Conservation (phyloP, 1,139 yeast species). For the Debaryomycetaceae sp. region DNA sequence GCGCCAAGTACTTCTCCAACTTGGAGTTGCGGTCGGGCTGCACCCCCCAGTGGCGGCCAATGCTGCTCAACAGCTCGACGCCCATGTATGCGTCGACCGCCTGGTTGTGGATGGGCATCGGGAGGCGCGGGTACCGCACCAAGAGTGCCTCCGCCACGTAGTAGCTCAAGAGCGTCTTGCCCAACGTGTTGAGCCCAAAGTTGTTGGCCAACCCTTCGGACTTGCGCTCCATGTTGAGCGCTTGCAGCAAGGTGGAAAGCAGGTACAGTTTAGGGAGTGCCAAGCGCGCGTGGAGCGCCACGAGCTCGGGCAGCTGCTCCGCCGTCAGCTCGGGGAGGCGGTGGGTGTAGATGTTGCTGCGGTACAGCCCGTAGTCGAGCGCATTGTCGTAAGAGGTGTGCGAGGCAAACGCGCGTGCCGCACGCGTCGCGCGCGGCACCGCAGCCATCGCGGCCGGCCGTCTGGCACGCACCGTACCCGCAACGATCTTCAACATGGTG, state of each 20-base stretch:
- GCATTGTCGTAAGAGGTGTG: conserved; percentile 20
- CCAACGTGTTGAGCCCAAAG: conserved; percentile 75
- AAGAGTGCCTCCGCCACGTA: conserved; percentile 72
- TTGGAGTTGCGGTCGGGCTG: conserved; percentile 65
- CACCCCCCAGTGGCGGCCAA: conserved; percentile 86
- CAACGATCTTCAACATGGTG: no score
- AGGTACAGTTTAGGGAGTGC: conserved; percentile 53
- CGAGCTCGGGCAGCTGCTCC: conserved; percentile 62
- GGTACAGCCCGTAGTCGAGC: conserved; percentile 39
- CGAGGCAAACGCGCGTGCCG: background rate
- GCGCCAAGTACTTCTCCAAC: conserved; percentile 63
- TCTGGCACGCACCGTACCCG: conserved; percentile 5
- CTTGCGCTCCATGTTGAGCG: conserved; percentile 49
- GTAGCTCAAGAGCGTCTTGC: conserved; percentile 71
- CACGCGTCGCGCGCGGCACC: background rate
- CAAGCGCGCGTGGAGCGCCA: conserved; percentile 78
- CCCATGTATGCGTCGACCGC: conserved; percentile 75
- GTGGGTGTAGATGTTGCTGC: conserved; percentile 40
- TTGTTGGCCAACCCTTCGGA: conserved; percentile 61
- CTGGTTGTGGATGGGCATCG: conserved; percentile 68
- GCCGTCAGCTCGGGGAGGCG: conserved; percentile 48
- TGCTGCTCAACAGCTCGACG: conserved; percentile 52
- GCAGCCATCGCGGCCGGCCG: conserved; percentile 3
- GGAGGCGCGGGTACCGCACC: conserved; percentile 82
- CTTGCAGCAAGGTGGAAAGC: conserved; percentile 71